Percentiles rank a stretch among this genome's conserved stretches.
phyloP scores from a whole-genome alignment of 140 eudicot species.

The Stevia rebaudiana region DNA sequence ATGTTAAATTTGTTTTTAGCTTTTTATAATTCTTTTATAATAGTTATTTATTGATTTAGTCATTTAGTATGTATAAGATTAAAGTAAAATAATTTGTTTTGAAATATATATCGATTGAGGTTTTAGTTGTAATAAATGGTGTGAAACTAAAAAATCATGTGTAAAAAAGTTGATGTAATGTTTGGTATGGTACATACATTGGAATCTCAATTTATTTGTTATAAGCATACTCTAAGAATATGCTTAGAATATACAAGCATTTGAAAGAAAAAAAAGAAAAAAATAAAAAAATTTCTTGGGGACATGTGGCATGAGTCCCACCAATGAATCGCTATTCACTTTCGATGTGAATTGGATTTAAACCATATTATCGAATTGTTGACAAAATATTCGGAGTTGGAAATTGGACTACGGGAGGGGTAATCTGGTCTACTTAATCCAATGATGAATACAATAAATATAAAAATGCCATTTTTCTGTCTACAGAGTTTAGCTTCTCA shows the following conservation, averaged over 20 bases:
- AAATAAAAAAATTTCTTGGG: neutral
- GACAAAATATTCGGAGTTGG: neutral
- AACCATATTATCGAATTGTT: neutral
- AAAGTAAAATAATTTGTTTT: neutral
- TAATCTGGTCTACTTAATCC: neutral
- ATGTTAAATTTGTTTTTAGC: neutral
- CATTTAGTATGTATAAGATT: neutral
- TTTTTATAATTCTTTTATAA: neutral
- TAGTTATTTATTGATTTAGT: neutral
- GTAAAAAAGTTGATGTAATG: neutral
- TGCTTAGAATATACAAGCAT: constrained; percentile 1
- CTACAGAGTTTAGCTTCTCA: constrained; percentile 14
- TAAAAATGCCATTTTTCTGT: constrained; percentile 3
- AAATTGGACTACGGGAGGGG: neutral
- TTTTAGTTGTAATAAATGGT: neutral
- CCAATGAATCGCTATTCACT: neutral
- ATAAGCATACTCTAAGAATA: neutral
- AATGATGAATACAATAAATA: constrained; percentile 1
- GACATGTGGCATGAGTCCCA: neutral
- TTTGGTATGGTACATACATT: neutral
- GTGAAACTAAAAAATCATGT: neutral
- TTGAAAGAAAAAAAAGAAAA: neutral
- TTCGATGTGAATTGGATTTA: neutral
- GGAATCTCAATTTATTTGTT: neutral
- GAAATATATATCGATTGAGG: neutral